Evolutionary conservation across 129 eudicot species (phyloP).

Genomic region (Centella asiatica): DNA sequence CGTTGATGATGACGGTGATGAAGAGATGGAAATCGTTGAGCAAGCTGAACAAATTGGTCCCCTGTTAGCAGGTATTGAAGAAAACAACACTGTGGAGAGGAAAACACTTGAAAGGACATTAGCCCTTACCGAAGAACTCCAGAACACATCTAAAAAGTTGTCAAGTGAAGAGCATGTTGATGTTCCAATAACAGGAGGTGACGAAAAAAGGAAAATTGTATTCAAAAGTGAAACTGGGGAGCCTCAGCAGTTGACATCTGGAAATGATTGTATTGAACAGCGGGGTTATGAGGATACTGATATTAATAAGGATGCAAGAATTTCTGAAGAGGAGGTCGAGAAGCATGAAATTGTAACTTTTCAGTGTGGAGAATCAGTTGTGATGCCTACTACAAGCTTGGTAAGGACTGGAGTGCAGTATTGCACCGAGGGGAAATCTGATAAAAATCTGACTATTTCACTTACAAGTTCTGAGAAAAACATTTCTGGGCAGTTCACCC

Average conservation of each 20-base stretch:
- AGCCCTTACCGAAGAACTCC: neutral
- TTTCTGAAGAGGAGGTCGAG: slow-evolving; percentile 30
- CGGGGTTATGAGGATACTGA: slow-evolving; percentile 36
- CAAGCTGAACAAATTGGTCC: slow-evolving; percentile 35
- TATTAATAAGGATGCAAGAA: slow-evolving; percentile 50
- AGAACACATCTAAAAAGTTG: neutral
- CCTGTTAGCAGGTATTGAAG: slow-evolving; percentile 26
- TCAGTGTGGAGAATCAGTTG: slow-evolving; percentile 7
- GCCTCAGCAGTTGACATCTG: slow-evolving; percentile 11
- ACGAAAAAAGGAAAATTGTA: neutral
- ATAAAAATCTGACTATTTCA: slow-evolving; percentile 5
- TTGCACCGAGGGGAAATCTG: slow-evolving; percentile 1
- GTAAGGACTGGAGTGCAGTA: neutral
- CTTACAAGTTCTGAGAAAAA: slow-evolving; percentile 9
- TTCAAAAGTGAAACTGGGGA: slow-evolving; percentile 6
- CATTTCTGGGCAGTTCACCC: slow-evolving; percentile 13
- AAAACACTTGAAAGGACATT: slow-evolving; percentile 12
- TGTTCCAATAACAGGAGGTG: neutral
- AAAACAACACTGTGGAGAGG: slow-evolving; percentile 16
- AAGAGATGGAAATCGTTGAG: slow-evolving; percentile 89
- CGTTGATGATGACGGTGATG: slow-evolving; percentile 72
- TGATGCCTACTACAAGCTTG: neutral
- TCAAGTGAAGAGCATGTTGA: neutral
- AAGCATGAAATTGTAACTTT: slow-evolving; percentile 18
- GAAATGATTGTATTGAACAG: slow-evolving; percentile 12